Conservation (phyloP, 345 rosid species). For the Aquilaria yunnanensis region DNA sequence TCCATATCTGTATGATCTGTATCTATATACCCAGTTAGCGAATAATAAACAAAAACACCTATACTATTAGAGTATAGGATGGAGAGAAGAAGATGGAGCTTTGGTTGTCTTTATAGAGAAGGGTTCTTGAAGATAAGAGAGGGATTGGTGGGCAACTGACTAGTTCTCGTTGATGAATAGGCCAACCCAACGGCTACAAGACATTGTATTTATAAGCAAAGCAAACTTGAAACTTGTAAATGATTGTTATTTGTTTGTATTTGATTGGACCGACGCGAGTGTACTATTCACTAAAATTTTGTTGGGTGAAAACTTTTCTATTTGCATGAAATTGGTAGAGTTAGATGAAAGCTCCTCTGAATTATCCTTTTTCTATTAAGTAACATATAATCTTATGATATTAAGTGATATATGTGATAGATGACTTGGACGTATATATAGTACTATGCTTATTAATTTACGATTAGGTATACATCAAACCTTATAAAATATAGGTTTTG, state of each 20-base stretch:
- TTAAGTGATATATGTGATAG: no score
- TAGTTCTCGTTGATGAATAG: conserved; percentile 30
- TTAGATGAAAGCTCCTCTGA: no score
- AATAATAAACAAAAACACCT: background rate
- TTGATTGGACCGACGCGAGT: background rate
- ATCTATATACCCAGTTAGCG: background rate
- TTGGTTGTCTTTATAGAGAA: conserved; percentile 4
- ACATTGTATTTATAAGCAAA: conserved; percentile 17
- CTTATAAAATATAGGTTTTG: no score
- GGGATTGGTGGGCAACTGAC: conserved; percentile 10
- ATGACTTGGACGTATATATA: no score
- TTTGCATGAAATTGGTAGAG: no score
- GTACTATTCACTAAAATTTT: no score
- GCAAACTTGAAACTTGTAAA: background rate
- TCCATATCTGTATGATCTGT: conserved; percentile 26
- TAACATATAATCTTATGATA: no score
- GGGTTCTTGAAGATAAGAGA: conserved; percentile 11
- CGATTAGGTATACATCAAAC: no score
- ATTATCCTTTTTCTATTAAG: no score
- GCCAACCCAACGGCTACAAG: conserved; percentile 30
- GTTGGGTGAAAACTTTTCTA: no score
- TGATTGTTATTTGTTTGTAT: background rate
- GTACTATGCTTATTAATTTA: no score
- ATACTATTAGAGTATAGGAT: background rate
- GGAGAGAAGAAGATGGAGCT: conserved; percentile 7